Base-by-base conservation (phyloP, 169 alveolate species). In the Babesia sp. region DNA sequence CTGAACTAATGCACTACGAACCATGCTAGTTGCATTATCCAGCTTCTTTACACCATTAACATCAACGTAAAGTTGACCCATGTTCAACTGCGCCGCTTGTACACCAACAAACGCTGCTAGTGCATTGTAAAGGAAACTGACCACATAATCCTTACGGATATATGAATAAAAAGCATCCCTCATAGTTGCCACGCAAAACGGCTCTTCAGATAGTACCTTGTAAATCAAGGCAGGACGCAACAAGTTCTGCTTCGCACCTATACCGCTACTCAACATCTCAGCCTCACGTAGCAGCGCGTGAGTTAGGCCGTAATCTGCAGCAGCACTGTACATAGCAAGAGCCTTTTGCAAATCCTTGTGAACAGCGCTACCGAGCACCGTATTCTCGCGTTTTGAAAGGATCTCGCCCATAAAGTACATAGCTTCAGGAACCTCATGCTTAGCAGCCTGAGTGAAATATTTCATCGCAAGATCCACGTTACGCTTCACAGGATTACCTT, bases 361-460 rank as follows among this genome's bases (percentile, higher is more conserved):
- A 2, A 48, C 16, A 11, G 33, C 3, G 0, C 5, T 7, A 11
- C 55, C 68, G 28, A 36, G 4, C 33, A 55, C 56, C 20, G 37
- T 7, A 20, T 69, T 61, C 2, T 50, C 67, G 34, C 41, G 5
- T 28, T 28, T 18, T 20, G 64, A 33, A 33, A 71, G 33, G 26
- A 74, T 48, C 51, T 81, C 89, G 12, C 81, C 89, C 68, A 81
- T 22, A 48, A 72, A 72, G 44, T 63, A 81, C 68, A 81, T 9
- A 4, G 89, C 75, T 34, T 81, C 89, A 0, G 89, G 84, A n/a
- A 69, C 36, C 31, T 81, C 61, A 34, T 61, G 59, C 24, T 6
- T 16, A 20, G 85, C 84, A 4, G 89, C 83, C 64, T 61, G 53
- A 29, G 36, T 0, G 24, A 81, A 72, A 45, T 81, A 71, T 31